Base-by-base conservation (phyloP, 495 filamentous ascomycete species). In the Tuber melanosporum region DNA sequence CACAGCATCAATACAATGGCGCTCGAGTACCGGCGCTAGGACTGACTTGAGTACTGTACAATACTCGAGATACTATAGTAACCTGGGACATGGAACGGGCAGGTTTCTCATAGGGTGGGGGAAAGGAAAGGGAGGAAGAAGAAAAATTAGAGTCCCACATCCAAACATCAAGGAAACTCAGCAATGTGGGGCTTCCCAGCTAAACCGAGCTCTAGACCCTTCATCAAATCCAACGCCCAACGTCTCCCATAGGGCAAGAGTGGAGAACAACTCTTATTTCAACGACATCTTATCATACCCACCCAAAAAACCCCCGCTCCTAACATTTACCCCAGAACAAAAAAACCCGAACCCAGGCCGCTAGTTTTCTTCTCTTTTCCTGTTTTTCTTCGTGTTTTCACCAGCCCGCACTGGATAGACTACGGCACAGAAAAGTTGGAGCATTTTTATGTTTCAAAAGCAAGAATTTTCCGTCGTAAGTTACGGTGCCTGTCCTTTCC, bases 191-290 rank as follows among this genome's bases (percentile, higher is more conserved):
- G 26, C 41, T 52, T 47, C 72, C 76, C 74, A 78, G 71, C 49
- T 42, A 75, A 70, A 71, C 70, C 70, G 73, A 47, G 47, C 32
- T 47, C 43, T 73, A 70, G 77, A 43, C 49, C 69, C 74, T 79
- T 77, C 75, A 75, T 57, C 26, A 66, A 66, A 32, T 66, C 32
- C 26, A 66, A 66, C 26, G 57, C 43, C 76, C 44, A 70, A 46
- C 45, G 75, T 26, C 39, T 49, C 76, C 43, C 71, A 42, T n/a
- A 39, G 36, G 41, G 41, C 71, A 8, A 36, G 26, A 69, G 75
- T 71, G 78, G 78, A 78, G 76, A 57, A 70, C 72, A 79, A 78
- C 52, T 57, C 78, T 79, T 79, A 78, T 79, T 78, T 78, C 78
- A 79, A 79, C 76, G 78, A 78, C 76, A 79, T 79, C 73, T 46